Conservation (phyloP, 2,329 filamentous ascomycete genomes). For the Penicillium hordei region DNA sequence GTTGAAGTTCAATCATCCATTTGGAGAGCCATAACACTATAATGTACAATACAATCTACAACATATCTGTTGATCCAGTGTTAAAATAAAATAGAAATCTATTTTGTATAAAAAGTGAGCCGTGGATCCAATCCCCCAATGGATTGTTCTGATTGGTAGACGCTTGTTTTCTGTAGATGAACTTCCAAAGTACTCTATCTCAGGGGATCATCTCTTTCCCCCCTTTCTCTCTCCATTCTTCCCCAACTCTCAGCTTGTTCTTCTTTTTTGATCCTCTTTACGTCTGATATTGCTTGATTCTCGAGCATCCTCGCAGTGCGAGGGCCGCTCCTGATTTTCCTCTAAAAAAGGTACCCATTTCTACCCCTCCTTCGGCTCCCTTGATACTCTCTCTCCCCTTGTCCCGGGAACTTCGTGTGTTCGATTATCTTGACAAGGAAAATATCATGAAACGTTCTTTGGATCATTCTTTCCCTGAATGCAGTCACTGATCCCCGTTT, state of each 20-base stretch:
- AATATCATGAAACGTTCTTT: not conserved
- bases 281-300: constrained; percentile 7
- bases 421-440: not conserved
- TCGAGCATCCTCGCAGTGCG: constrained; percentile 28
- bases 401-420: not conserved
- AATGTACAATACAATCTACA: not conserved
- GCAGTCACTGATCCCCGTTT: constrained; percentile 9
- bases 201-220: constrained; percentile 10
- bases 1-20: constrained; percentile 96
- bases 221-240: constrained; percentile 11
- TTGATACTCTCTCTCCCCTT: constrained; percentile 1
- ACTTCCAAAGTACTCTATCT: constrained; percentile 9
- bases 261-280: constrained; percentile 2
- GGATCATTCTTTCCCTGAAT: not conserved
- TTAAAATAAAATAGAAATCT: no score
- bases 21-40: constrained; percentile 64
- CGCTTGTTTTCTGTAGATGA: constrained; percentile 27
- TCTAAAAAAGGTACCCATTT: constrained; percentile 7
- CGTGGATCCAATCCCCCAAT: not conserved
- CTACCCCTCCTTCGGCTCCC: constrained; percentile 7
- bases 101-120: no score
- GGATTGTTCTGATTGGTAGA: constrained; percentile 17
- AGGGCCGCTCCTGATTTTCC: constrained; percentile 19
- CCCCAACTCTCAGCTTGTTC: not conserved
- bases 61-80: no score